These are phyloP conservation scores for Ulota crispa DNA, from an alignment of 225 moss, liverwort and hornwort species.

Conservation along the genomic window DNA sequence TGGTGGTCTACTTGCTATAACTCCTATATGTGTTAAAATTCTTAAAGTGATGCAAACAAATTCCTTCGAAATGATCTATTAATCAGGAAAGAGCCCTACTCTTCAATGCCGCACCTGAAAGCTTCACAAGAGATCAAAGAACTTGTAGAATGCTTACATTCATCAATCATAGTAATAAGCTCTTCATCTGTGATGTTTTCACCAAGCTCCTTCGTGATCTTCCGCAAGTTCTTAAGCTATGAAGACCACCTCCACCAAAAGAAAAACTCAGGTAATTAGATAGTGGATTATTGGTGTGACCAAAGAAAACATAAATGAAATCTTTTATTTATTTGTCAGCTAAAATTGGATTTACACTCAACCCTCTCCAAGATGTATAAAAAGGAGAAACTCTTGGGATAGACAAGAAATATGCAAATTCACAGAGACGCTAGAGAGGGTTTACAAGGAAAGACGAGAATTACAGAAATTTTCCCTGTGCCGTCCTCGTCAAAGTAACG, in stretches of 20 bases:
- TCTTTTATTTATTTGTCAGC: background rate
- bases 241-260: constrained; percentile 8
- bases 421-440: background rate
- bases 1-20: background rate
- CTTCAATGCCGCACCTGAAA: background rate
- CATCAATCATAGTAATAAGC: constrained; percentile 45
- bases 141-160: constrained; percentile 25
- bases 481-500: constrained; percentile 70
- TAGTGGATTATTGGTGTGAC: background rate
- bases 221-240: constrained; percentile 46
- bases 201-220: constrained; percentile 41
- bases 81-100: background rate
- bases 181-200: constrained; percentile 39
- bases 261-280: background rate
- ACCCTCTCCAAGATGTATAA: too few species aligned
- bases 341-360: background rate
- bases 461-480: constrained; percentile 71
- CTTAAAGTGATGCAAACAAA: background rate
- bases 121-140: background rate
- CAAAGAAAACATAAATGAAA: rapidly evolving
- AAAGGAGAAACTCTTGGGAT: background rate
- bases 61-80: background rate
- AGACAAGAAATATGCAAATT: background rate
- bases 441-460: background rate
- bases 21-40: background rate